These are phyloP conservation scores for Poa annua DNA, from an alignment of 176 grass and related monocot species.

Conservation along the genomic window DNA sequence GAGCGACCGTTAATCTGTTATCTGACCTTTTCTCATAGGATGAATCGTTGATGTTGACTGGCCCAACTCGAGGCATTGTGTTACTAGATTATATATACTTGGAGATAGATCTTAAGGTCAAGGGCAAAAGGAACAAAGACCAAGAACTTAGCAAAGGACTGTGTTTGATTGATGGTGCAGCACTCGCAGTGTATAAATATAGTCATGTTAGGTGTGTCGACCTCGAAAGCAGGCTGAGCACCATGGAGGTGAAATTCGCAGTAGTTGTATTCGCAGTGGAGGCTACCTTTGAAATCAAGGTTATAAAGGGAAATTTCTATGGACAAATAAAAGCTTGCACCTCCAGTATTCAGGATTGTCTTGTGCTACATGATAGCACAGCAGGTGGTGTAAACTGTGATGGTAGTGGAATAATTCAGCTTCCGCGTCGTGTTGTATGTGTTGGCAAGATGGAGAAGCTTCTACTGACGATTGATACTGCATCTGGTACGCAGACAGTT, in stretches of 20 bases:
- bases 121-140: background rate
- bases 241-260: slow-evolving; percentile 9
- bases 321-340: slow-evolving; percentile 11
- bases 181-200: background rate
- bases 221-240: background rate
- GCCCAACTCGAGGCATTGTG: slow-evolving; percentile 12
- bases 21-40: background rate
- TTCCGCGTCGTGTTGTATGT: background rate
- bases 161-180: slow-evolving; percentile 14
- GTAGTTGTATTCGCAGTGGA: background rate
- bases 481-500: background rate
- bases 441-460: background rate
- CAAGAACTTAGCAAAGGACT: slow-evolving; percentile 14
- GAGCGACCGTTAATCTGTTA: background rate
- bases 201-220: background rate
- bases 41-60: slow-evolving; percentile 12
- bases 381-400: background rate
- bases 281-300: slow-evolving; percentile 28
- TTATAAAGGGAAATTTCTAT: background rate
- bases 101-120: slow-evolving; percentile 15
- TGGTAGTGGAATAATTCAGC: background rate
- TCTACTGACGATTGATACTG: background rate
- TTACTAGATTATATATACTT: background rate
- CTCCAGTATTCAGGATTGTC: background rate
- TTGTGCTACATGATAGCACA: background rate